Evolutionary conservation across 352 stramenopile species (phyloP).

Genomic region (Phytopythium kandeliae): DNA sequence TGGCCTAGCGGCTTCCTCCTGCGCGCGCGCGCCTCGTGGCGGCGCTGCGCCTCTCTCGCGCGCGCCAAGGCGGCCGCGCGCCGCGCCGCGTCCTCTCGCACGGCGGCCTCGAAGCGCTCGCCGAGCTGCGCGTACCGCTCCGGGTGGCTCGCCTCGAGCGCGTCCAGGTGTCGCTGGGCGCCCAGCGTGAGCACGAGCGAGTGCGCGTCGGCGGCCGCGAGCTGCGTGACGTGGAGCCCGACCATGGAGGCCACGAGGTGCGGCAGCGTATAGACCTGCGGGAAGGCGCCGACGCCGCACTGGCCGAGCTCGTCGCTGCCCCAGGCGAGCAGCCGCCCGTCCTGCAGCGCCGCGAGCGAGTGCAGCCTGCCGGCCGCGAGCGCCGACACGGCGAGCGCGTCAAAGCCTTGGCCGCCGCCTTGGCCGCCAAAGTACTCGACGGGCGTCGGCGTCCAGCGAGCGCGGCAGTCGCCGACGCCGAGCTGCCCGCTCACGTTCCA

Average conservation of each 20-base stretch:
- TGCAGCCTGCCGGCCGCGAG: slow-evolving; percentile 48
- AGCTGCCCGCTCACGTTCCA: slow-evolving; percentile 58
- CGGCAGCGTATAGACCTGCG: slow-evolving; percentile 71
- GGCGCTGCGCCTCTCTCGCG: slow-evolving; percentile 18
- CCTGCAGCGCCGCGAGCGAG: slow-evolving; percentile 39
- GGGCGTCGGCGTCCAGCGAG: slow-evolving; percentile 27
- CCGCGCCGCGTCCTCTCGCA: slow-evolving; percentile 33
- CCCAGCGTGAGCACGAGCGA: slow-evolving; percentile 42
- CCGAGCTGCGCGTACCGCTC: slow-evolving; percentile 31
- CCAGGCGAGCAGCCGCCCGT: slow-evolving; percentile 61
- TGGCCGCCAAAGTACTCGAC: slow-evolving; percentile 56
- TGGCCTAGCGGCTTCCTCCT: slow-evolving; percentile 1
- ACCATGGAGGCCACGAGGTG: slow-evolving; percentile 56
- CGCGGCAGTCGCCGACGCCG: slow-evolving; percentile 49
- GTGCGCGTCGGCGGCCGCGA: slow-evolving; percentile 41
- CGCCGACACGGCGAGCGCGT: slow-evolving; percentile 23
- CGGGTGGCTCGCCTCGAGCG: slow-evolving; percentile 38
- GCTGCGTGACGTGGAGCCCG: slow-evolving; percentile 48
- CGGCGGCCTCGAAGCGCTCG: slow-evolving; percentile 27
- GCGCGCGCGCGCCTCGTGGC: slow-evolving; percentile 9
- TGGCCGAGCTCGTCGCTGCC: slow-evolving; percentile 70
- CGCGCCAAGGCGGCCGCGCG: slow-evolving; percentile 24
- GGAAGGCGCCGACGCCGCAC: slow-evolving; percentile 57
- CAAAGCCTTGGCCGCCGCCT: no score
- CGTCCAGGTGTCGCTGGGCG: slow-evolving; percentile 34